phyloP scores from a whole-genome alignment of 441 rosid genomes.

The Corymbia citriodora region DNA sequence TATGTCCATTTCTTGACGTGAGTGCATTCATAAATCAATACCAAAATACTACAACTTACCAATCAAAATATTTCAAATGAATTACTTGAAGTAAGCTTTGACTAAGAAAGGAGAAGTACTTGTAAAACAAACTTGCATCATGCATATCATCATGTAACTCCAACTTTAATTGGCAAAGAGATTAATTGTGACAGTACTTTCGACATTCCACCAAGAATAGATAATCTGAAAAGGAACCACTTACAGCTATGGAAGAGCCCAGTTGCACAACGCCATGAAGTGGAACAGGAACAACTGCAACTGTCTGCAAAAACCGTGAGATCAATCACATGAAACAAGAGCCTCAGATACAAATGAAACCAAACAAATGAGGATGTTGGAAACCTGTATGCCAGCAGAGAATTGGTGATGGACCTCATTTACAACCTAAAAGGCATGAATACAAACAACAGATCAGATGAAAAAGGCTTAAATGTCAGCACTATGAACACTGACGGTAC shows the following conservation, averaged over 20 bases:
- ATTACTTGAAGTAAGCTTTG: background rate
- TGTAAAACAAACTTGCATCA: background rate
- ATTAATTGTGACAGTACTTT: background rate
- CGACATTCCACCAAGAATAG: background rate
- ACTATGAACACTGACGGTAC: background rate
- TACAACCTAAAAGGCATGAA: slow-evolving; percentile 40
- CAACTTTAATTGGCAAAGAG: background rate
- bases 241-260: slow-evolving; percentile 73
- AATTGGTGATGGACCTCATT: slow-evolving; percentile 76
- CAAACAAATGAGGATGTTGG: background rate
- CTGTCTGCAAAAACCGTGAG: slow-evolving; percentile 47
- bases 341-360: background rate
- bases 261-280: slow-evolving; percentile 91
- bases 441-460: slow-evolving; percentile 9
- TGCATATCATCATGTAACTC: background rate
- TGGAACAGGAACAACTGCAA: slow-evolving; percentile 76
- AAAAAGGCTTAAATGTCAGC: background rate
- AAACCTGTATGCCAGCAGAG: slow-evolving; percentile 91
- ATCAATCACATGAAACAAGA: slow-evolving; percentile 2
- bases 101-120: background rate
- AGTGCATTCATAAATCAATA: background rate
- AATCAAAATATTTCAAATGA: background rate
- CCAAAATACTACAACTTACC: background rate
- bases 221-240: slow-evolving; percentile 13
- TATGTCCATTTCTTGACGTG: background rate